Evolutionary conservation across 768 basidiomycete genomes (phyloP).

Genomic region (Boletus subcaerulescens): DNA sequence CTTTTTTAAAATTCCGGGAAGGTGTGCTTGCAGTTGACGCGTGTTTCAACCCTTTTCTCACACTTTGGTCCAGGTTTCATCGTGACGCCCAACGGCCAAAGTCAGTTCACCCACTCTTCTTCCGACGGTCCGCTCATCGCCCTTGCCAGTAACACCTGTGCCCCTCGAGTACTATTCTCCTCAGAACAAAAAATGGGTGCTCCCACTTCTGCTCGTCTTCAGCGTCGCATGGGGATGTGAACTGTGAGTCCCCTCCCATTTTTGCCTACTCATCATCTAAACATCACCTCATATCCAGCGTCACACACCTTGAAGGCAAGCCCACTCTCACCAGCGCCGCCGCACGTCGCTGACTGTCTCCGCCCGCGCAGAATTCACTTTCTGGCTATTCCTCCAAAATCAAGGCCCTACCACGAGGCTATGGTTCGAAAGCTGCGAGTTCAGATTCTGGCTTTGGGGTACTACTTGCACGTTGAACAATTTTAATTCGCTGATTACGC

Average conservation of each 20-base stretch:
- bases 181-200: conserved; percentile 48
- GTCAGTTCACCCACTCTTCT: conserved; percentile 4
- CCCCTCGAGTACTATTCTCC: conserved; percentile 53
- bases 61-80: conserved; percentile 14
- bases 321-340: not conserved
- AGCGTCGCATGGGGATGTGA: conserved; percentile 77
- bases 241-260: conserved; percentile 41
- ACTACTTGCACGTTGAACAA: conserved; percentile 5
- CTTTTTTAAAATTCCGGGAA: conserved; percentile 69
- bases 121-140: conserved; percentile 2
- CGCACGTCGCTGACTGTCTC: conserved; percentile 3
- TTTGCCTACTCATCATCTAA: conserved; percentile 2
- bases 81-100: conserved; percentile 3
- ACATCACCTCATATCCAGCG: conserved; percentile 34
- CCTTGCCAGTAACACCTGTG: conserved; percentile 48
- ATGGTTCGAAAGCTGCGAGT: conserved; percentile 84
- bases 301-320: conserved; percentile 79
- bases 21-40: conserved; percentile 37
- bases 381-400: conserved; percentile 81
- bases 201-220: conserved; percentile 69
- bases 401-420: conserved; percentile 67
- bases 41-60: not conserved
- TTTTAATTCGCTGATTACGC: conserved; percentile 13
- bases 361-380: conserved; percentile 57
- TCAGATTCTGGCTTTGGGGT: conserved; percentile 70